Evolutionary conservation across 768 basidiomycete species (phyloP).

Genomic region (Filobasidium wieringae): DNA sequence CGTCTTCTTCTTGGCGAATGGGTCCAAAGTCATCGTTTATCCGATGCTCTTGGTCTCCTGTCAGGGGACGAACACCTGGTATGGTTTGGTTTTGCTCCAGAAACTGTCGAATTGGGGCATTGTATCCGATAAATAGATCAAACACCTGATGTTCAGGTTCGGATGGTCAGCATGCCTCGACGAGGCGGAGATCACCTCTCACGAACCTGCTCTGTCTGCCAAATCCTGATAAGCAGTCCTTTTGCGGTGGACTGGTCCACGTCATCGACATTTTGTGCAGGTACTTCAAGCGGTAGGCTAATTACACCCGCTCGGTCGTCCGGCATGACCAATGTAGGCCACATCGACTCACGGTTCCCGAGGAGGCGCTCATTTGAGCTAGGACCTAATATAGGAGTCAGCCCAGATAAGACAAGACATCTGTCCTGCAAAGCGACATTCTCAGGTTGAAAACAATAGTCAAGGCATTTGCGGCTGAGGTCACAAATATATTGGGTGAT

Average conservation of each 20-base stretch:
- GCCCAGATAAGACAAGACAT: background rate
- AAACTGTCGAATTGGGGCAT: background rate
- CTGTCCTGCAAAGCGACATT: background rate
- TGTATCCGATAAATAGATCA: no score
- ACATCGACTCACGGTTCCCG: background rate
- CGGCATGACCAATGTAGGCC: background rate
- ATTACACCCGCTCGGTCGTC: background rate
- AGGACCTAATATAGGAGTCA: background rate
- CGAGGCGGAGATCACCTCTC: no score
- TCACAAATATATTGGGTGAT: background rate
- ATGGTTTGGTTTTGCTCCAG: background rate
- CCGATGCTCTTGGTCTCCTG: background rate
- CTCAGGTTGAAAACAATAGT: background rate
- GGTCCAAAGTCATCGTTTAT: slow-evolving; percentile 29
- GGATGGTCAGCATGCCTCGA: no score
- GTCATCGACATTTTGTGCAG: background rate
- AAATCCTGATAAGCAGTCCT: background rate
- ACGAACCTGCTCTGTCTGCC: background rate
- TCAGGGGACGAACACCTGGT: background rate
- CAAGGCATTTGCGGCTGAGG: background rate
- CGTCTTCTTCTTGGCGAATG: slow-evolving; percentile 23
- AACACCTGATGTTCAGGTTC: no score
- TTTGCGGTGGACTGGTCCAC: background rate
- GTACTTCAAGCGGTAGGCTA: background rate
- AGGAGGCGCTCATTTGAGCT: no score